phyloP scores from a whole-genome alignment of 2,329 filamentous ascomycete species.

The Trichophyton mentagrophytes region DNA sequence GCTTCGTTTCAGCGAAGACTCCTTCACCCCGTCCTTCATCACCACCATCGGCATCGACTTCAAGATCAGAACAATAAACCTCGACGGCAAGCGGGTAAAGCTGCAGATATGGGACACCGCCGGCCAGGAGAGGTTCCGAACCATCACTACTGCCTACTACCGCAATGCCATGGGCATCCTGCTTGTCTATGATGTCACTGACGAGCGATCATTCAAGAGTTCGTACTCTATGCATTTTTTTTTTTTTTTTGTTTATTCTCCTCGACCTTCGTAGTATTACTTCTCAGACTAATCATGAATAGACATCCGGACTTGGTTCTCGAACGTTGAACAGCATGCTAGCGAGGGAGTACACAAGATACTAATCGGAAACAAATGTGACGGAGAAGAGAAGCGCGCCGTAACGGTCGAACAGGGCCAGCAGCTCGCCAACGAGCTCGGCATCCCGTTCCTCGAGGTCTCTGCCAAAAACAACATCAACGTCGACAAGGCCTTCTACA shows the following conservation, averaged over 20 bases:
- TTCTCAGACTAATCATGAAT: conserved; percentile 6
- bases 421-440: conserved; percentile 83
- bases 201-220: conserved; percentile 94
- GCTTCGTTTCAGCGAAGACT: conserved; percentile 92
- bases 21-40: conserved; percentile 94
- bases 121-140: conserved; percentile 94
- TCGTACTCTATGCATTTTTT: conserved; percentile 28
- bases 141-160: conserved; percentile 98
- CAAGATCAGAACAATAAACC: conserved; percentile 97
- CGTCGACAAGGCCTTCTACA: conserved; percentile 97
- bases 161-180: conserved; percentile 96
- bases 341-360: conserved; percentile 99
- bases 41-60: conserved; percentile 99
- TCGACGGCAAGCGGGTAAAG: conserved; percentile 98
- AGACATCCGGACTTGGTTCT: conserved; percentile 99
- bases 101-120: conserved; percentile 99
- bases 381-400: conserved; percentile 98
- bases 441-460: conserved; percentile 96
- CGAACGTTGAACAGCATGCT: conserved; percentile 95
- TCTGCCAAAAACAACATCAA: conserved; percentile 99
- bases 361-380: conserved; percentile 98
- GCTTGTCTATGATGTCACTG: conserved; percentile 95
- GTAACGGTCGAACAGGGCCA: conserved; percentile 90
- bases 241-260: conserved; percentile 11
- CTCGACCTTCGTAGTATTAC: neutral